Base-by-base conservation (phyloP, 805 yeast species). In the Aciculoconidium aculeatum region DNA sequence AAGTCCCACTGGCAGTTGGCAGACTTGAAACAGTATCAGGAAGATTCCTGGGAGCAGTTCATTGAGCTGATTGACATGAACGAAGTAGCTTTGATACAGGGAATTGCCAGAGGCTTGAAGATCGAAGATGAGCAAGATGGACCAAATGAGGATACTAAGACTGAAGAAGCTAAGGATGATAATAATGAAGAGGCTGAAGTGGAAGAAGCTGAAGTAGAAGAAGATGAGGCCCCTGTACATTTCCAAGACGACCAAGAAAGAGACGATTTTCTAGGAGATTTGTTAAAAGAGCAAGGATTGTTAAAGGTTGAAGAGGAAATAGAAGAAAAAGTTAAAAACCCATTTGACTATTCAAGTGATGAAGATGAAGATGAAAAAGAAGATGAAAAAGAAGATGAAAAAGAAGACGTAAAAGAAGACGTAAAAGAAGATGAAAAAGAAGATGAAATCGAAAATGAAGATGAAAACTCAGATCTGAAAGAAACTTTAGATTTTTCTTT, bases 1-100 rank as follows among this genome's bases (percentile, higher is more conserved):
- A 14, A 28, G 13, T 50, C 64, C 5, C 54, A 45, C 26, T 60
- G 67, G 67, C 65, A 58, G 40, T 33, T 58, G 15, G 25, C 37
- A 10, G 64, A 59, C 24, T 27, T 59, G 1, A 28, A 29, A 22
- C 28, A 32, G 6, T 27, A 29, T 16, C 28, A 14, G 5, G 30
- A 24, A 5, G 21, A 22, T 5, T 10, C 20, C 11, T 18, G 26
- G 31, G 33, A 36, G 3, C 40, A 34, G 20, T 45, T 58, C 16
- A 34, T 42, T 2, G 21, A 28, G 5, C 30, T 39, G 16, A 48
- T 60, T n/a, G 47, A 55, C 25, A 56, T 37, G 30, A 58, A 58
- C 27, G 49, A 50, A 16, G 34, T 60, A 7, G 52, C 51, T 9
- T 27, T 56, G 8, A 39, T 60, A 18, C 39, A 52, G 21, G 64